Percentiles rank a stretch among this genome's conserved stretches.
These are phyloP conservation scores for Escovopsis sp. DNA, from an alignment of 2,329 filamentous ascomycete species.

Conservation along the genomic window DNA sequence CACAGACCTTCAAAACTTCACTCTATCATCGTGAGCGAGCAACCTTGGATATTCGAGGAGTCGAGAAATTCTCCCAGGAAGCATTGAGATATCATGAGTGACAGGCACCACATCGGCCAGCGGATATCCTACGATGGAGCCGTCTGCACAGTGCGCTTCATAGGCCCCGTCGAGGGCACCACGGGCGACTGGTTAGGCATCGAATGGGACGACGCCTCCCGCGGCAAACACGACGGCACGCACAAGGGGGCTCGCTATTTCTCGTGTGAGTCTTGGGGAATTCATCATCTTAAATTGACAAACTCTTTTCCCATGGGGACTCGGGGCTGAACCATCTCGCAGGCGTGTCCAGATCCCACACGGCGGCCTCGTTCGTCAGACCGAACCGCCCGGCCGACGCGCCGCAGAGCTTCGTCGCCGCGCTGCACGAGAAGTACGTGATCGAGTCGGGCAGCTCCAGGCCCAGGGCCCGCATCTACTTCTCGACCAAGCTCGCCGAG, in stretches of 20 bases:
- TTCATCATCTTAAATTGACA: too few relatives aligned
- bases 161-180: conserved; percentile 63
- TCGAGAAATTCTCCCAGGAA: too few relatives aligned
- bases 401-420: conserved; percentile 61
- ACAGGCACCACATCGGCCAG: conserved; percentile 43
- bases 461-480: conserved; percentile 38
- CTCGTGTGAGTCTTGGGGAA: conserved; percentile 55
- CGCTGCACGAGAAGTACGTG: conserved; percentile 73
- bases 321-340: not conserved
- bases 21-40: too few relatives aligned
- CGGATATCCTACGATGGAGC: conserved; percentile 66
- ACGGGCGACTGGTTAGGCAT: conserved; percentile 78
- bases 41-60: too few relatives aligned
- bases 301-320: too few relatives aligned
- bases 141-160: conserved; percentile 72
- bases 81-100: conserved; percentile 24
- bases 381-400: conserved; percentile 56
- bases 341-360: conserved; percentile 49
- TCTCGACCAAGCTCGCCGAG: conserved; percentile 73
- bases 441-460: conserved; percentile 27
- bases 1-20: not conserved
- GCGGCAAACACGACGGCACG: conserved; percentile 84
- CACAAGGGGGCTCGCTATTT: conserved; percentile 74
- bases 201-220: conserved; percentile 80
- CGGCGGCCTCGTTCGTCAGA: conserved; percentile 75